A percentile compares a stretch with the other conserved stretches of the same genome.
phyloP scores from a whole-genome alignment of 257 asterid genomes.

The Verbena officinalis region DNA sequence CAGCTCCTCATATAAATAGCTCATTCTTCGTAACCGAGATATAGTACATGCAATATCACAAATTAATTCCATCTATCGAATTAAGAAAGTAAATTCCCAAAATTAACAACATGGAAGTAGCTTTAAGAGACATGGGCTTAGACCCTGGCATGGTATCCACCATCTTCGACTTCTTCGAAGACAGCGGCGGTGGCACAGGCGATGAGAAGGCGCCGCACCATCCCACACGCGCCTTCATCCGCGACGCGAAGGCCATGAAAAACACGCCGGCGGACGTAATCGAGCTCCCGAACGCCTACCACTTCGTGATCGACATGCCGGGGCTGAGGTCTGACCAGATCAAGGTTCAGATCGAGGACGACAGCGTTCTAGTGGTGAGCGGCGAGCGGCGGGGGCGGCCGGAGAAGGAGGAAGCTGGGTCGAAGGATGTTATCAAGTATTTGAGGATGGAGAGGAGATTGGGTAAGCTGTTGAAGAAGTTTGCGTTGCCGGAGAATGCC shows the following conservation, averaged over 20 bases:
- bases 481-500: conserved; percentile 41
- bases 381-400: conserved; percentile 35
- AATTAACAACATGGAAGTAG: conserved; percentile 28
- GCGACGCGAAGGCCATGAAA: conserved; percentile 37
- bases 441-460: conserved; percentile 37
- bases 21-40: too few relatives aligned
- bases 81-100: too few relatives aligned
- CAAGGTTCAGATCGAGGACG: conserved; percentile 38
- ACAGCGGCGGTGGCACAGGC: neutral
- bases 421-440: conserved; percentile 30
- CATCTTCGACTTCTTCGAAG: conserved; percentile 35
- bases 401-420: too few relatives aligned
- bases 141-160: conserved; percentile 4
- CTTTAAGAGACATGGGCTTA: conserved; percentile 29
- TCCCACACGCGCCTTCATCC: conserved; percentile 30
- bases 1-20: too few relatives aligned
- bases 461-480: conserved; percentile 39
- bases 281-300: conserved; percentile 22
- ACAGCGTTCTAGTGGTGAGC: conserved; percentile 28
- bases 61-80: neutral
- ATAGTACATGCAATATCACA: neutral
- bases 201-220: conserved; percentile 24
- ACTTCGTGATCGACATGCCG: conserved; percentile 46
- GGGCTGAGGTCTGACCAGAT: conserved; percentile 32
- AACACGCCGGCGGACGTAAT: conserved; percentile 41